These are phyloP conservation scores for Solanum chmielewskii DNA, from an alignment of 257 asterid species.

Conservation along the genomic window DNA sequence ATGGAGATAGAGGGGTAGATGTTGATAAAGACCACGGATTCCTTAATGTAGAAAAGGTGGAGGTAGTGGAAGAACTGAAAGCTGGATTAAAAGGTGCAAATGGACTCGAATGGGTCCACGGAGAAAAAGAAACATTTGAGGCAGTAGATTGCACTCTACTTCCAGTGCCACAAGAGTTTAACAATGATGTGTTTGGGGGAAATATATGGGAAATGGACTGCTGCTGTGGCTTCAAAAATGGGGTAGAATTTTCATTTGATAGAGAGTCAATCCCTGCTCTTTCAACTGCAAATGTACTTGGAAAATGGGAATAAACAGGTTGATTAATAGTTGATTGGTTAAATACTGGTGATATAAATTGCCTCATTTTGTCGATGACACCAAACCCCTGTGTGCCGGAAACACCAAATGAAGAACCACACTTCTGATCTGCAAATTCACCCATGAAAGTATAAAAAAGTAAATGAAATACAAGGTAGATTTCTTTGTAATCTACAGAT, in stretches of 20 bases:
- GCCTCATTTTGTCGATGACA: not conserved
- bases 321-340: not conserved
- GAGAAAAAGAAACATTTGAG: not conserved
- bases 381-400: not conserved
- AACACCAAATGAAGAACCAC: not conserved
- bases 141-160: not conserved
- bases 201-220: not conserved
- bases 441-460: not conserved
- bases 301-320: not conserved
- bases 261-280: not conserved
- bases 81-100: not conserved
- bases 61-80: not conserved
- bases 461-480: not conserved
- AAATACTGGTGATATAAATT: not conserved
- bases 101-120: not conserved
- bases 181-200: not conserved
- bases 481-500: not conserved
- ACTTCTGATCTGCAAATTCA: not conserved
- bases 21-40: not conserved
- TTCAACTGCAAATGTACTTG: not conserved
- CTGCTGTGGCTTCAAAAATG: not conserved
- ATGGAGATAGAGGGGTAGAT: not conserved
- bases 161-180: not conserved
- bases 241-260: not conserved
- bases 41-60: not conserved